A percentile compares a stretch with the other conserved stretches of the same genome.
phyloP scores from a whole-genome alignment of 73 alveolate species.

The Paramecium octaurelia region DNA sequence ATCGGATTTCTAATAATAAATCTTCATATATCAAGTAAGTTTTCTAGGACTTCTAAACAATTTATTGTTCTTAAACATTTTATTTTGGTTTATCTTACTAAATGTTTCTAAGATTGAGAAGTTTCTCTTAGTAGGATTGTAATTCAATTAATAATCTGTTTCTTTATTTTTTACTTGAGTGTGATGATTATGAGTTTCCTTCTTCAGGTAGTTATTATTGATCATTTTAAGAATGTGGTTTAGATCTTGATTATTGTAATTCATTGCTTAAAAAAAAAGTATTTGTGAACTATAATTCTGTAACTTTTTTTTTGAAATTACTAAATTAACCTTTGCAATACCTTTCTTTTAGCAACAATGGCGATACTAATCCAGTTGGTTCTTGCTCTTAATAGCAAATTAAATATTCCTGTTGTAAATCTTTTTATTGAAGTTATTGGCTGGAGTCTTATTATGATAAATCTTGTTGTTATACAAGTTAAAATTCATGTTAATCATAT shows the following conservation, averaged over 20 bases:
- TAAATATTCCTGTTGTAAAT: background rate
- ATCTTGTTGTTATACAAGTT: background rate
- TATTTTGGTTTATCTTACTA: too few species aligned
- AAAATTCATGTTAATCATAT: background rate
- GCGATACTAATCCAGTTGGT: background rate
- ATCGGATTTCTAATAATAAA: background rate
- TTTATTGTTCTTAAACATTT: too few species aligned
- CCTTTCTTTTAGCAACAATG: background rate
- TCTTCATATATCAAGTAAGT: background rate
- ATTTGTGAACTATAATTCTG: too few species aligned
- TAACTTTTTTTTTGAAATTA: too few species aligned
- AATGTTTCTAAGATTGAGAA: too few species aligned
- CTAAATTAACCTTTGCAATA: background rate
- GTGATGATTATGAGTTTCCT: background rate
- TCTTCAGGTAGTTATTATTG: background rate
- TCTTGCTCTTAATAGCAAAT: background rate
- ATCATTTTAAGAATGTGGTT: background rate
- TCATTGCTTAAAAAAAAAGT: background rate
- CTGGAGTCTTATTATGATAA: too few species aligned
- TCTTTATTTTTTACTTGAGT: too few species aligned
- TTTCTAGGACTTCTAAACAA: background rate
- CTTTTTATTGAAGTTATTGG: too few species aligned
- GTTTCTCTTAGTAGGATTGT: background rate
- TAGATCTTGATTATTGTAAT: background rate
- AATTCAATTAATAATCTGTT: background rate